phyloP scores from a whole-genome alignment of 2,329 filamentous ascomycete species.

The Verticillium nonalfalfae region DNA sequence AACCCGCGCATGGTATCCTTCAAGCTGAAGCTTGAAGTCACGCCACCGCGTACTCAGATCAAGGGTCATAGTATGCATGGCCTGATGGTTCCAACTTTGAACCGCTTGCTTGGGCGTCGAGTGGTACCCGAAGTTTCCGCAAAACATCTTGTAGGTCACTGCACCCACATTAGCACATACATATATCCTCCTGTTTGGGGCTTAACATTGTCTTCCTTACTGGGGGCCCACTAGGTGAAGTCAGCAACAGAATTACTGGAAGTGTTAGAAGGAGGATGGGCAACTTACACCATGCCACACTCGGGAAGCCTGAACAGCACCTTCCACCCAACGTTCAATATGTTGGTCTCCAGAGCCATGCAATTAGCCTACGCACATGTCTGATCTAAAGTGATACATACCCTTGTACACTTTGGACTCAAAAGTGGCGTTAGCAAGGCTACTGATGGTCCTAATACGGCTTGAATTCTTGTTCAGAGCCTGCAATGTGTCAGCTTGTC shows the following conservation, averaged over 20 bases:
- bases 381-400: neutral
- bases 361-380: neutral
- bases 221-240: neutral
- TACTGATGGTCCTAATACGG: neutral
- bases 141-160: conserved; percentile 21
- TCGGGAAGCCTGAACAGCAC: neutral
- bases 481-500: neutral
- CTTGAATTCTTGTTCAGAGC: neutral
- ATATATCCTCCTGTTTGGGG: conserved; percentile 23
- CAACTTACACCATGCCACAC: neutral
- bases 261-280: conserved; percentile 2
- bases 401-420: neutral
- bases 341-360: neutral
- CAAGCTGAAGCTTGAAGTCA: neutral
- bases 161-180: neutral
- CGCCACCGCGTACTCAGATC: conserved; percentile 27
- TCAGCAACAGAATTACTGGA: no score
- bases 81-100: conserved; percentile 40
- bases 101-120: conserved; percentile 15
- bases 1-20: conserved; percentile 17
- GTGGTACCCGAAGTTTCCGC: conserved; percentile 30
- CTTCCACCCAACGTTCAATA: neutral
- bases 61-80: conserved; percentile 25
- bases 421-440: neutral
- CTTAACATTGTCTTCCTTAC: conserved; percentile 9